Conservation (phyloP, 805 yeast species). For the Millerozyma miso region DNA sequence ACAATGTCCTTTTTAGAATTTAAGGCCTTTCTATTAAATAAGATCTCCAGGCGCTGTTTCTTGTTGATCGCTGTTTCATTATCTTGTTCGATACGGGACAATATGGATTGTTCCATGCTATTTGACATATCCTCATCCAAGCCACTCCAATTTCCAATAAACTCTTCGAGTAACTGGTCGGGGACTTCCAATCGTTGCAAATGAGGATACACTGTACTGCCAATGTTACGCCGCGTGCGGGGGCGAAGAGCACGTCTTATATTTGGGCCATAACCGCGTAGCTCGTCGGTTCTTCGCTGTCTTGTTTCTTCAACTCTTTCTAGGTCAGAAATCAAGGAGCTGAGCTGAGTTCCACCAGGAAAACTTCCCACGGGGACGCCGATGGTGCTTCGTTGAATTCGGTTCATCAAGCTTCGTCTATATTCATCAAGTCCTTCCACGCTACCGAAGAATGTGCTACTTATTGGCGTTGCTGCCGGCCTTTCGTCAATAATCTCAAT, state of each 20-base stretch:
- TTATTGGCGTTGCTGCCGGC: slow-evolving; percentile 7
- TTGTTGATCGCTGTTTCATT: slow-evolving; percentile 34
- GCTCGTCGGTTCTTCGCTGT: neutral
- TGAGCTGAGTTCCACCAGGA: neutral
- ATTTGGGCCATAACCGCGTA: neutral
- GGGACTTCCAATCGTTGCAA: slow-evolving; percentile 7
- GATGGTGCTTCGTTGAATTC: slow-evolving; percentile 3
- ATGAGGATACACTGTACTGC: neutral
- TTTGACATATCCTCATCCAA: slow-evolving; percentile 4
- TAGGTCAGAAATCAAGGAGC: slow-evolving; percentile 2
- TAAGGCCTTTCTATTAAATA: slow-evolving; percentile 25
- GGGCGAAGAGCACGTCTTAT: neutral
- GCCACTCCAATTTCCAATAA: slow-evolving; percentile 2
- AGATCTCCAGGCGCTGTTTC: slow-evolving; percentile 26
- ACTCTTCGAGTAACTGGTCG: slow-evolving; percentile 5
- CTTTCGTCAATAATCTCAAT: slow-evolving; percentile 21
- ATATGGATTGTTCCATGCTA: slow-evolving; percentile 25
- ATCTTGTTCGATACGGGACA: slow-evolving; percentile 38
- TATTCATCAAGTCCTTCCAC: neutral
- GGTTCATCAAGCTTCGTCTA: neutral
- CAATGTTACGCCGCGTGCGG: neutral
- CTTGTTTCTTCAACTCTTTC: neutral
- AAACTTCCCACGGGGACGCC: slow-evolving; percentile 5
- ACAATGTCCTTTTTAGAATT: slow-evolving; percentile 25
- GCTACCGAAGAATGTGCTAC: neutral